Evolutionary conservation across 257 asterid species (phyloP), one percentile per base, ranked within the genome.

Genomic region (Salvia hispanica): DNA sequence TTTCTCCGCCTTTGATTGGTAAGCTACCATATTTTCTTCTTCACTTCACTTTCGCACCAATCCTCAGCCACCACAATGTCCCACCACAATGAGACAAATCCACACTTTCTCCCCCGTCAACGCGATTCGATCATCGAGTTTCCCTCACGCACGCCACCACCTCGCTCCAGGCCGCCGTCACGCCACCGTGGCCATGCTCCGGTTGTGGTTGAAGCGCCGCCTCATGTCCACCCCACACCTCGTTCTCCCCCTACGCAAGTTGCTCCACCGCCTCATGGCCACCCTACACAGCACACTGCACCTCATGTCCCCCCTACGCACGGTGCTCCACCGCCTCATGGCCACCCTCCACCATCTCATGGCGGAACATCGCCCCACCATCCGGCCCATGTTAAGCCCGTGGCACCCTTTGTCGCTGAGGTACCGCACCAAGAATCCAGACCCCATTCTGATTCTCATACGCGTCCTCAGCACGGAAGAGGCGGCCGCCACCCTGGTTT

Each of bases 21-120:
- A 45, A 45, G 51, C 52, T 10, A 40, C 42, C 48, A 47, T 44
- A 33, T 13, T 47, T 69, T 44, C 50, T 40, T 50, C 52, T 18
- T 63, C 70, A 51, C 70, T 59, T 44, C 71, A 59, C 53, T 62
- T 6, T 42, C 54, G 7, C 53, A 13, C 66, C 76, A 33, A 15
- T 42, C 36, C 67, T 36, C 34, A 16, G 14, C 54, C 71, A 48
- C 59, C 10, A 60, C 55, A 9, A 84, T 84, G 86, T 70, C 43
- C 72, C 75, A 74, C 40, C 81, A 72, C 9, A 69, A 64, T 0
- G 86, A 84, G 31, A 33, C 80, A 7, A 77, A 79, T 21, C 89
- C 83, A 7, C 79, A 84, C 75, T 84, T 84, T 42, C 81, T 78
- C 25, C 83, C 80, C 25, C 80, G 76, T 16, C 67, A 66, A 4